Evolutionary conservation across 305 asterid species (phyloP).

Genomic region (Lippia alba): DNA sequence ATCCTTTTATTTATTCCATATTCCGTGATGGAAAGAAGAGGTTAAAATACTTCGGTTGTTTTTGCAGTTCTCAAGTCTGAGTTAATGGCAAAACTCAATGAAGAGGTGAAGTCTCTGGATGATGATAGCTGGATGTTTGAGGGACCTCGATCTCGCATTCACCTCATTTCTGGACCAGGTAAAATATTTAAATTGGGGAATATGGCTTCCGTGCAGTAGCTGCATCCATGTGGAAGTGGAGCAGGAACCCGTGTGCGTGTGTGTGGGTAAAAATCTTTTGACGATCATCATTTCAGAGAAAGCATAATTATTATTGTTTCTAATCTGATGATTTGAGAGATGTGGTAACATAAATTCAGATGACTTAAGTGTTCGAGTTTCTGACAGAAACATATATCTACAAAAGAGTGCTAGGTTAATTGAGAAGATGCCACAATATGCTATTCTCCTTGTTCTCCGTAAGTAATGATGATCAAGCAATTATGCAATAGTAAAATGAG

Average conservation of each 20-base stretch:
- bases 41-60: conserved; percentile 19
- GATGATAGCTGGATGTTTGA: conserved; percentile 99
- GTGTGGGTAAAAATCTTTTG: background rate
- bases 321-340: too few relatives aligned
- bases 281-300: too few relatives aligned
- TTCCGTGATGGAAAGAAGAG: background rate
- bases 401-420: background rate
- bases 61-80: conserved; percentile 80
- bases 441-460: too few relatives aligned
- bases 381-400: too few relatives aligned
- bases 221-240: too few relatives aligned
- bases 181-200: background rate
- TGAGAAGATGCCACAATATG: too few relatives aligned
- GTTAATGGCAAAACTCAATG: conserved; percentile 66
- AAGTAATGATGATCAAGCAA: too few relatives aligned
- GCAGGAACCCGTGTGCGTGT: too few relatives aligned
- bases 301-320: too few relatives aligned
- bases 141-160: conserved; percentile 89
- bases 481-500: background rate
- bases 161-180: conserved; percentile 79
- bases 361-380: too few relatives aligned
- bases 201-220: too few relatives aligned
- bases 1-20: conserved; percentile 1
- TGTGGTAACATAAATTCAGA: too few relatives aligned
- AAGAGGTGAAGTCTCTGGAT: conserved; percentile 85